These are phyloP conservation scores for Cyberlindnera meyerae DNA, from an alignment of 805 yeast species.

Conservation along the genomic window DNA sequence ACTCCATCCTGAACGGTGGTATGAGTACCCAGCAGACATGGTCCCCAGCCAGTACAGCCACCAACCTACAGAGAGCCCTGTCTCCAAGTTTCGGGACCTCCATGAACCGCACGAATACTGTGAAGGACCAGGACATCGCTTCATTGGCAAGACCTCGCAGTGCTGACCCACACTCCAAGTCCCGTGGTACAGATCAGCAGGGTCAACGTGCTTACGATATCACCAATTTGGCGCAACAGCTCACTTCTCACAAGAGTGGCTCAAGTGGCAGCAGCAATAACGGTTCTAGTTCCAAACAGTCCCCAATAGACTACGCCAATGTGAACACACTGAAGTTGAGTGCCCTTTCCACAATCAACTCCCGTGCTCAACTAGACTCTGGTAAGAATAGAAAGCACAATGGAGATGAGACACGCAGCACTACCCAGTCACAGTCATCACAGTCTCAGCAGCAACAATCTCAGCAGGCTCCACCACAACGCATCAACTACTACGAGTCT, in stretches of 20 bases:
- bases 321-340: slow-evolving; percentile 53
- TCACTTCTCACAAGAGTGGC: slow-evolving; percentile 18
- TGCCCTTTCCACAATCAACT: slow-evolving; percentile 61
- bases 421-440: no score
- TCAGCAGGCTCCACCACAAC: slow-evolving; percentile 25
- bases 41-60: slow-evolving; percentile 25
- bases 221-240: slow-evolving; percentile 26
- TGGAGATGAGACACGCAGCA: slow-evolving; percentile 17
- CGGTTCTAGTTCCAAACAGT: no score
- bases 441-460: no score
- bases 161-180: slow-evolving; percentile 33
- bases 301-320: slow-evolving; percentile 17
- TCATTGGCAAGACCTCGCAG: slow-evolving; percentile 34
- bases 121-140: slow-evolving; percentile 24
- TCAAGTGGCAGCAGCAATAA: no score
- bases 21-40: slow-evolving; percentile 27
- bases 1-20: slow-evolving; percentile 33
- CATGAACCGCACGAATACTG: slow-evolving; percentile 13
- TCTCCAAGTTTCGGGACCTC: slow-evolving; percentile 22
- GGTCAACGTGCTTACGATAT: slow-evolving; percentile 20
- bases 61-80: slow-evolving; percentile 28
- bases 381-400: slow-evolving; percentile 24
- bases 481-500: slow-evolving; percentile 22
- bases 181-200: slow-evolving; percentile 12
- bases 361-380: slow-evolving; percentile 41